Evolutionary conservation across 441 rosid species (phyloP), one percentile per base, ranked within the genome.

Genomic region (Pelargonium citronellum): DNA sequence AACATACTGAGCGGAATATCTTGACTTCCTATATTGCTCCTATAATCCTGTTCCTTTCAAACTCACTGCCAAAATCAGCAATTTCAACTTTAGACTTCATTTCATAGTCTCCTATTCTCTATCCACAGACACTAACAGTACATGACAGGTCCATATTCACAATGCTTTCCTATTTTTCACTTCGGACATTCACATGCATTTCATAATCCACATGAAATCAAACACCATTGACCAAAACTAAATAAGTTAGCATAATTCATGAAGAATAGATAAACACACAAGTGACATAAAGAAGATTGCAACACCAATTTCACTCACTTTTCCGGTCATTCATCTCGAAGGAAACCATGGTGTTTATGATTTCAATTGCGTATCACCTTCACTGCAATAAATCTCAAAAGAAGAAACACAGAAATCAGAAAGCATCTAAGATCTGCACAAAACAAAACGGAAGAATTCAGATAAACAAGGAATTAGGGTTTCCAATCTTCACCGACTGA

Each of bases 291-390:
- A 19, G 58, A 53, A 53, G 17, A 5, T 5, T 15, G 7, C 8
- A 8, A 4, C 17, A 13, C 16, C 60, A 53, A 16, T 53, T 53
- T 15, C 16, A 53, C 60, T 53, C 60, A 53, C 60, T 53, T 53
- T 53, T 53, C 60, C 60, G 60, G 20, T 53, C 60, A 15, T 53
- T 53, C 60, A 53, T 15, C 60, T 53, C 60, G 60, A 53, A 53
- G 15, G 60, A 53, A 16, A 53, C 60, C 60, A 53, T 53, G 20
- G 60, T 16, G 60, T 5, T 53, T 19, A 15, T 9, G 19, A 15
- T 53, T 53, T n/a, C 19, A 53, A 19, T 0, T 7, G 16, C 58
- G 58, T 53, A 53, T 53, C 9, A 53, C 60, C 60, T 53, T 53
- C 60, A 53, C 60, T 15, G 20, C 60, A 53, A 53, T 53, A 30